Conservation (phyloP, 2,329 filamentous ascomycete species). For the Clathrospora elynae region DNA sequence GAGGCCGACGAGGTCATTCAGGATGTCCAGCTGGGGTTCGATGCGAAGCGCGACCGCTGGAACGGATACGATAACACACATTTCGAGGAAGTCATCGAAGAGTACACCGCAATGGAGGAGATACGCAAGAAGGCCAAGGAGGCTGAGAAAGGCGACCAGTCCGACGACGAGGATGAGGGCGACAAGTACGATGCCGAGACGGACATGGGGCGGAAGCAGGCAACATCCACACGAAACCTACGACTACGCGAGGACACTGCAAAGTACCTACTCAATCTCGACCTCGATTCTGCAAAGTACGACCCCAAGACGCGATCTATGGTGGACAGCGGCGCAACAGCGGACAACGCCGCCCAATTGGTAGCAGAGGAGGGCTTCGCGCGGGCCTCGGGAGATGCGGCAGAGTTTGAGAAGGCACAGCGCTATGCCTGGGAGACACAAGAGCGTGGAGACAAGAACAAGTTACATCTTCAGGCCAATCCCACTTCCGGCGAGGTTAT, state of each 20-base stretch:
- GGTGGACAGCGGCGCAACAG: constrained; percentile 80
- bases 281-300: constrained; percentile 95
- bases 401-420: constrained; percentile 88
- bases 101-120: constrained; percentile 84
- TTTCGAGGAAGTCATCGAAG: constrained; percentile 84
- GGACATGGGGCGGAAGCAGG: constrained; percentile 93
- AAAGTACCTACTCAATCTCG: constrained; percentile 93
- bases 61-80: constrained; percentile 94
- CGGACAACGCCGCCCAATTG: constrained; percentile 77
- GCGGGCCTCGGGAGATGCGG: constrained; percentile 85
- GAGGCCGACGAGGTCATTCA: constrained; percentile 88
- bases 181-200: constrained; percentile 87
- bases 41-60: constrained; percentile 97
- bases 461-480: constrained; percentile 91
- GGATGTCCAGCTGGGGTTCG: constrained; percentile 87
- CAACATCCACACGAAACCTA: constrained; percentile 86
- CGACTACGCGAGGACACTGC: constrained; percentile 95
- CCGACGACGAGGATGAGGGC: constrained; percentile 58
- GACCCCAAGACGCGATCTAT: constrained; percentile 94
- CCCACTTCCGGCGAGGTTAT: constrained; percentile 88
- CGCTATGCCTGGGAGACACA: constrained; percentile 94
- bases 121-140: constrained; percentile 61
- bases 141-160: constrained; percentile 48
- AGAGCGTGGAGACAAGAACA: constrained; percentile 77
- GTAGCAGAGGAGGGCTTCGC: constrained; percentile 95